Evolutionary conservation across 2,329 filamentous ascomycete genomes (phyloP).

Genomic region (Fusarium globosum): DNA sequence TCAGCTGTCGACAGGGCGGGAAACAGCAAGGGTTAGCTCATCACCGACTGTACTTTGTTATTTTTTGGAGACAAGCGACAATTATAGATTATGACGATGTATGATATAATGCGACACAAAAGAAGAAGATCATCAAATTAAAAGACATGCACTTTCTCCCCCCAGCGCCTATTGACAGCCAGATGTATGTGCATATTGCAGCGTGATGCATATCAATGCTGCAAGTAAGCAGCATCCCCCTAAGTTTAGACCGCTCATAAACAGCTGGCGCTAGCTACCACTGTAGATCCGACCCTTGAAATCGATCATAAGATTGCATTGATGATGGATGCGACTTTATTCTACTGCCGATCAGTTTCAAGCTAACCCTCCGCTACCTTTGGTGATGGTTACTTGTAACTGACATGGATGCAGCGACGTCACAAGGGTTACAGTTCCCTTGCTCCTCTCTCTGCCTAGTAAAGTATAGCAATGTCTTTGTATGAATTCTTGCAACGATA

Average conservation of each 20-base stretch:
- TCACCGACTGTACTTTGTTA: background rate
- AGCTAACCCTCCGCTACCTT: constrained; percentile 2
- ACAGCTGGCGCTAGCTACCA: constrained; percentile 7
- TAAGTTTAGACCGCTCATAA: background rate
- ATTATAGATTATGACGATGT: constrained; percentile 38
- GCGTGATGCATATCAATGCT: background rate
- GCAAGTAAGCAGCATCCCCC: background rate
- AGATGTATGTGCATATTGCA: background rate
- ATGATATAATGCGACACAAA: constrained; percentile 29
- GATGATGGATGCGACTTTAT: constrained; percentile 28
- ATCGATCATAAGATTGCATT: constrained; percentile 17
- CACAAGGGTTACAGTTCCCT: background rate
- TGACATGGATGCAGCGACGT: background rate
- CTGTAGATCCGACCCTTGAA: constrained; percentile 14
- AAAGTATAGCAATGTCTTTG: background rate
- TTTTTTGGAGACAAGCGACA: background rate
- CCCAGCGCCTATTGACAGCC: background rate
- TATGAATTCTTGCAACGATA: background rate
- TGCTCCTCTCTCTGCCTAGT: background rate
- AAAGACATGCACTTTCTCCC: background rate
- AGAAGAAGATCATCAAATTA: background rate
- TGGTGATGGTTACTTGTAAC: background rate
- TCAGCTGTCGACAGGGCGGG: background rate
- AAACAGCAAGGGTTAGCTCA: background rate
- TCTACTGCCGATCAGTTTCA: constrained; percentile 16